Conservation (phyloP, 495 filamentous ascomycete genomes). For the Peziza echinospora region DNA sequence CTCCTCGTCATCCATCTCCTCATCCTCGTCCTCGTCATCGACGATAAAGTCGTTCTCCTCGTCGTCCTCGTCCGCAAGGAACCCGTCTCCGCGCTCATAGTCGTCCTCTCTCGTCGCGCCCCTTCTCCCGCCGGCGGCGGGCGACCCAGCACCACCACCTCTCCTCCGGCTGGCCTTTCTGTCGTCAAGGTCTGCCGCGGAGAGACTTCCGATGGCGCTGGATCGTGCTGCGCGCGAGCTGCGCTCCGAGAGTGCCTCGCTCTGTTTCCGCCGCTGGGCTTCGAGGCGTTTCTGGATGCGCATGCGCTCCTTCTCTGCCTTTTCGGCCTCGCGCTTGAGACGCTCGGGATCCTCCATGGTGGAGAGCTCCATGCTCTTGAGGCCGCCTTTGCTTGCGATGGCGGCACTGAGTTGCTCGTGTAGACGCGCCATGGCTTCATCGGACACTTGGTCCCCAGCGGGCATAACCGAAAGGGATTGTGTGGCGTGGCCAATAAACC, state of each 20-base stretch:
- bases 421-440: conserved; percentile 42
- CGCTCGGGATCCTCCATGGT: conserved; percentile 42
- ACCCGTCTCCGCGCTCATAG: conserved; percentile 38
- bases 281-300: conserved; percentile 25
- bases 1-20: conserved; percentile 16
- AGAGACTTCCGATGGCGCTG: conserved; percentile 23
- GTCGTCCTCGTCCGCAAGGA: conserved; percentile 27
- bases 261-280: conserved; percentile 27
- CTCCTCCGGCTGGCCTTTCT: conserved; percentile 33
- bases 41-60: conserved; percentile 37
- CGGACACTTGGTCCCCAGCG: conserved; percentile 27
- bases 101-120: conserved; percentile 42
- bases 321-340: conserved; percentile 38
- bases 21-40: conserved; percentile 36
- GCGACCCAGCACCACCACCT: conserved; percentile 25
- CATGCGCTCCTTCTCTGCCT: conserved; percentile 34
- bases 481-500: conserved; percentile 45
- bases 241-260: conserved; percentile 36
- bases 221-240: conserved; percentile 21
- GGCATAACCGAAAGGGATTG: conserved; percentile 34
- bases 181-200: conserved; percentile 27
- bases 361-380: conserved; percentile 35
- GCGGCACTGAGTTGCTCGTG: conserved; percentile 40
- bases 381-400: conserved; percentile 30
- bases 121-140: conserved; percentile 26